phyloP scores from a whole-genome alignment of 257 asterid genomes.

The Plantago ovata region DNA sequence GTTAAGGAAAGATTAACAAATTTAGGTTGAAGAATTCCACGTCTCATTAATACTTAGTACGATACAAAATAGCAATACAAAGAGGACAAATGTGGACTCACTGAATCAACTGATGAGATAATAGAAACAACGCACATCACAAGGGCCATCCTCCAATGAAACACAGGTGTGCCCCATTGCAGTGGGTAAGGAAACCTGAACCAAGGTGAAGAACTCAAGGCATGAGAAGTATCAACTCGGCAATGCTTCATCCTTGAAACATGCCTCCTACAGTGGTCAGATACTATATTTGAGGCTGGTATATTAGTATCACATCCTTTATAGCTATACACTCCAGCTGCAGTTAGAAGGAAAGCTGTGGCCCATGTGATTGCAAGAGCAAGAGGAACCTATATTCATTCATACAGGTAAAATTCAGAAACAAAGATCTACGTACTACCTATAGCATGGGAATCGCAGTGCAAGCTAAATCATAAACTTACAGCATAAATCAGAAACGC shows the following conservation, averaged over 20 bases:
- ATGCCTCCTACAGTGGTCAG: slow-evolving; percentile 85
- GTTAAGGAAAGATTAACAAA: too few relatives aligned
- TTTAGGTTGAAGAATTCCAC: too few relatives aligned
- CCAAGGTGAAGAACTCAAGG: slow-evolving; percentile 82
- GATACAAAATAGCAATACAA: slow-evolving; percentile 5
- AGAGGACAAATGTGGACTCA: slow-evolving; percentile 36
- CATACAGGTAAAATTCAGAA: slow-evolving; percentile 8
- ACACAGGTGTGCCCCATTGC: slow-evolving; percentile 95
- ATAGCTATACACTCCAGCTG: slow-evolving; percentile 71
- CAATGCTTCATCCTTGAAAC: slow-evolving; percentile 76
- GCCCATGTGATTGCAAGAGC: slow-evolving; percentile 85
- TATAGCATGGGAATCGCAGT: not conserved
- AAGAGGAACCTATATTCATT: slow-evolving; percentile 68
- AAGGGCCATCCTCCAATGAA: slow-evolving; percentile 91
- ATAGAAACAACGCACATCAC: slow-evolving; percentile 94
- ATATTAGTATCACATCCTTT: slow-evolving; percentile 83
- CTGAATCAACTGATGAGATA: slow-evolving; percentile 91
- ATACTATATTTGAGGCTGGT: slow-evolving; percentile 73
- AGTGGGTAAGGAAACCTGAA: slow-evolving; percentile 93
- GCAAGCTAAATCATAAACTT: slow-evolving; percentile 21
- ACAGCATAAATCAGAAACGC: slow-evolving; percentile 86
- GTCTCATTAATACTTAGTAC: not conserved
- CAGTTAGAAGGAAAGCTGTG: slow-evolving; percentile 73
- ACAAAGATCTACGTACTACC: slow-evolving; percentile 4
- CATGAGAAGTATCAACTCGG: slow-evolving; percentile 83